phyloP scores from a whole-genome alignment of 2,329 filamentous ascomycete species.

The Macroventuria anomochaeta region DNA sequence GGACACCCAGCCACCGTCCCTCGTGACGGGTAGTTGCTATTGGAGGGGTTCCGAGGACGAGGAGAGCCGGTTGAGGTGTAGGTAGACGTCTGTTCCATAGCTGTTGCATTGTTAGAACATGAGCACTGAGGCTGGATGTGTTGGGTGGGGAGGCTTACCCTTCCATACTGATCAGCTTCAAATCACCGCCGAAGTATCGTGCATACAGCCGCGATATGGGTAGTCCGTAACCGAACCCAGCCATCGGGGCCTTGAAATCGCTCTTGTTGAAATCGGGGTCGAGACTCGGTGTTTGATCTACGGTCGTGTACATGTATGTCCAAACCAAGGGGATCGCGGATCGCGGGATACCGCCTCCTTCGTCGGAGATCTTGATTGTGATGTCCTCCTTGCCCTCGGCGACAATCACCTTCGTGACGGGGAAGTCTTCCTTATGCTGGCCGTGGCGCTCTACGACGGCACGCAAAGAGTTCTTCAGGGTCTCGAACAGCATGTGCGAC shows the following conservation, averaged over 20 bases:
- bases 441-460: slow-evolving; percentile 96
- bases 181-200: slow-evolving; percentile 93
- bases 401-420: slow-evolving; percentile 95
- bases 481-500: slow-evolving; percentile 99
- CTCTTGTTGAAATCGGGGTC: slow-evolving; percentile 99
- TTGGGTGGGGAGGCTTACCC: slow-evolving; percentile 68
- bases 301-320: slow-evolving; percentile 99
- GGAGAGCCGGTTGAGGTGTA: slow-evolving; percentile 93
- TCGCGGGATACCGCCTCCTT: slow-evolving; percentile 92
- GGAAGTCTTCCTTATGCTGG: slow-evolving; percentile 93
- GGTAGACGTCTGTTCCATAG: slow-evolving; percentile 97
- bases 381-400: slow-evolving; percentile 98
- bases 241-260: slow-evolving; percentile 99
- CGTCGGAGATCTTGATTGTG: slow-evolving; percentile 97
- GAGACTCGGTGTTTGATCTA: slow-evolving; percentile 91
- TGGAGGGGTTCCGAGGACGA: slow-evolving; percentile 95
- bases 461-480: slow-evolving; percentile 95
- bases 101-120: slow-evolving; percentile 54
- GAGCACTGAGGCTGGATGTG: slow-evolving; percentile 20
- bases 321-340: slow-evolving; percentile 96
- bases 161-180: slow-evolving; percentile 99
- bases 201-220: slow-evolving; percentile 95
- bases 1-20: slow-evolving; percentile 64
- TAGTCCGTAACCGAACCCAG: slow-evolving; percentile 96
- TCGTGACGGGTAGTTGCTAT: slow-evolving; percentile 90